Percentiles rank a stretch among this genome's conserved stretches.
Evolutionary conservation across 768 basidiomycete genomes (phyloP).

Genomic region (Boletales sp.): DNA sequence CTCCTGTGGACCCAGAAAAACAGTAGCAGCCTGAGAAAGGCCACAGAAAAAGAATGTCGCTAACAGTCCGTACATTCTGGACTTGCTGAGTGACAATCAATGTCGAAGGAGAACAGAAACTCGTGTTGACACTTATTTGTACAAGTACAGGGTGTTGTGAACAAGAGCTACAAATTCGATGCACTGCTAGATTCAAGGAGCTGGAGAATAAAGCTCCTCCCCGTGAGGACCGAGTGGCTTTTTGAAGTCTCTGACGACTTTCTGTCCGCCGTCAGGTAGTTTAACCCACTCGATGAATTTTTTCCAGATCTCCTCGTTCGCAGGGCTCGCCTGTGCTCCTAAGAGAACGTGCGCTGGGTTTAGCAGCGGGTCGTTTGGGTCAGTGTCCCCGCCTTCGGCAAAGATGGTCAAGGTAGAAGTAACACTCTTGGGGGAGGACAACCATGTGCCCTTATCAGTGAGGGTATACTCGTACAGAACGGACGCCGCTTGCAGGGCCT

Average conservation of each 20-base stretch:
- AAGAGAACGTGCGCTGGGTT: slow-evolving; percentile 48
- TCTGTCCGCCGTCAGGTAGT: slow-evolving; percentile 39
- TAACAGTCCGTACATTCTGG: slow-evolving; percentile 20
- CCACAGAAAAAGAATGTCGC: slow-evolving; percentile 27
- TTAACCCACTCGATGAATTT: slow-evolving; percentile 46
- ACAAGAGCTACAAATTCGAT: no score
- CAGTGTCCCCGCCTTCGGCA: slow-evolving; percentile 38
- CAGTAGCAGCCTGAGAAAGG: slow-evolving; percentile 48
- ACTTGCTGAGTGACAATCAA: neutral
- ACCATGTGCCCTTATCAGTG: slow-evolving; percentile 49
- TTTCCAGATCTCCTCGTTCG: slow-evolving; percentile 29
- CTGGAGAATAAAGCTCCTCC: slow-evolving; percentile 30
- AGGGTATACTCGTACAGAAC: slow-evolving; percentile 50
- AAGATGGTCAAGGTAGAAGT: slow-evolving; percentile 35
- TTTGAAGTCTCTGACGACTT: slow-evolving; percentile 38
- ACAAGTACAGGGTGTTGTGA: neutral
- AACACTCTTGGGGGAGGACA: slow-evolving; percentile 37
- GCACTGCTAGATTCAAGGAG: slow-evolving; percentile 11
- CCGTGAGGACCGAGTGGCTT: slow-evolving; percentile 22
- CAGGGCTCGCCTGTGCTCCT: slow-evolving; percentile 25
- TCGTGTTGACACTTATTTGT: slow-evolving; percentile 23
- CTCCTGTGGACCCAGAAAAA: slow-evolving; percentile 55
- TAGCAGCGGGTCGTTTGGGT: slow-evolving; percentile 38
- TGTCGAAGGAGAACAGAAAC: neutral
- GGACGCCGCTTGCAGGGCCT: slow-evolving; percentile 47